Conservation (phyloP, 768 basidiomycete genomes). For the Kwoniella shandongensis region DNA sequence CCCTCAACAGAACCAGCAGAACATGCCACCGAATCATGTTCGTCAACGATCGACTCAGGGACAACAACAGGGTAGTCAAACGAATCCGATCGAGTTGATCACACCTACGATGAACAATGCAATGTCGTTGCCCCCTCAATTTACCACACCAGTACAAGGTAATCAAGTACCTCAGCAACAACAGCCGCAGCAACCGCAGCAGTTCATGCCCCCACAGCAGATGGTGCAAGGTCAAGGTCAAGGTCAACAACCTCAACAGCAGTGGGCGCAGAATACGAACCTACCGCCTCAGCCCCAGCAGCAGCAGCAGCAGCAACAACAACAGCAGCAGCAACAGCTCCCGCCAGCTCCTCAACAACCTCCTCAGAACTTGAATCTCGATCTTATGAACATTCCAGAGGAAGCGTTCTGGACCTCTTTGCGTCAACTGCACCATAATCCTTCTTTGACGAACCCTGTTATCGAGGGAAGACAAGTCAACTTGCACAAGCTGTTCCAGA, state of each 20-base stretch:
- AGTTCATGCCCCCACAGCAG: conserved; percentile 10
- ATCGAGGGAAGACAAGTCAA: conserved; percentile 33
- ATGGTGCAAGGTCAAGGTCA: conserved; percentile 1
- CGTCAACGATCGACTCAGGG: conserved; percentile 14
- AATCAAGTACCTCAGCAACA: conserved; percentile 14
- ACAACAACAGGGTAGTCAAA: conserved; percentile 27
- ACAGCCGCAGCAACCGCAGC: conserved; percentile 20
- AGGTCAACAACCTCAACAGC: conserved; percentile 7
- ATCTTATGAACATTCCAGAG: conserved; percentile 21
- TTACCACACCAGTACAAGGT: conserved; percentile 21
- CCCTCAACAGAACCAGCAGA: conserved; percentile 6
- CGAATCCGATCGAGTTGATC: conserved; percentile 40
- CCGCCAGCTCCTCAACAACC: not conserved
- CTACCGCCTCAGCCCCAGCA: not conserved
- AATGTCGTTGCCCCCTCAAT: conserved; percentile 8
- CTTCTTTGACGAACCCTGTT: conserved; percentile 21
- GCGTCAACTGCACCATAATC: conserved; percentile 14
- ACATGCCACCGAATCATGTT: not conserved
- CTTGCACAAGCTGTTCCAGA: conserved; percentile 31
- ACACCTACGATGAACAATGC: conserved; percentile 25
- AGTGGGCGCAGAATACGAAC: not conserved
- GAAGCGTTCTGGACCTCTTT: conserved; percentile 15
- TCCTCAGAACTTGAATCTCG: conserved; percentile 21
- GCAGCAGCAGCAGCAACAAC: conserved; percentile 5
- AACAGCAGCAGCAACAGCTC: conserved; percentile 10